phyloP scores from a whole-genome alignment of 2,329 filamentous ascomycete species.

The Drechslerella dactyloides region DNA sequence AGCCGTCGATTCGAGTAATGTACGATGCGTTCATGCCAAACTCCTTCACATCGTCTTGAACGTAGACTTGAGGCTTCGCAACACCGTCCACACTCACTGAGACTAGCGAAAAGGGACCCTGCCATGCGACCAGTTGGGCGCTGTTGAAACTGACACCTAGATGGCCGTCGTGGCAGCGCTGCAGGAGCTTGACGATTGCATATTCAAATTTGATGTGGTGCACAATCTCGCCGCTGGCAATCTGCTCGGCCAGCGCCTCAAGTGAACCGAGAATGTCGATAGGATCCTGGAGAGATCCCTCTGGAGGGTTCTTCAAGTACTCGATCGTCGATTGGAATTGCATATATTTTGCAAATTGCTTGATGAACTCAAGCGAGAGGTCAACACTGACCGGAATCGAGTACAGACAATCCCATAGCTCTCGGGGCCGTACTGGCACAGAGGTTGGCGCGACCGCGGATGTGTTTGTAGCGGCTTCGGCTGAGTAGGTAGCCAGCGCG shows the following conservation, averaged over 20 bases:
- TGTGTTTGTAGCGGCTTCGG: neutral
- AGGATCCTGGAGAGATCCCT: constrained; percentile 32
- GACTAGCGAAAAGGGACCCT: constrained; percentile 30
- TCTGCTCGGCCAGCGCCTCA: constrained; percentile 16
- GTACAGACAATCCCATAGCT: constrained; percentile 46
- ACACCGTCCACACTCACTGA: constrained; percentile 40
- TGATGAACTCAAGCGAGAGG: constrained; percentile 30
- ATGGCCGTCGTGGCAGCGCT: constrained; percentile 43
- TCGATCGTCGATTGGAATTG: constrained; percentile 44
- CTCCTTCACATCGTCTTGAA: constrained; percentile 20
- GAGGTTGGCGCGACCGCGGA: constrained; percentile 14
- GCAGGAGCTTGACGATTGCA: constrained; percentile 28
- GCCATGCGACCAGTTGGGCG: constrained; percentile 9
- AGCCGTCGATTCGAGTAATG: constrained; percentile 39
- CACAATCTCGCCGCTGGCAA: constrained; percentile 26
- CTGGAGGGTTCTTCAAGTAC: constrained; percentile 35
- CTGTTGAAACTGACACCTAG: constrained; percentile 28
- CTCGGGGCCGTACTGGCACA: constrained; percentile 34
- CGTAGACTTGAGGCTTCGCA: constrained; percentile 36
- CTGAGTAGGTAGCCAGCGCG: constrained; percentile 9
- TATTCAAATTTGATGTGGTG: constrained; percentile 40
- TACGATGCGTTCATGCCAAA: constrained; percentile 6
- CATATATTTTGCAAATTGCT: constrained; percentile 35
- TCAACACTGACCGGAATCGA: constrained; percentile 33
- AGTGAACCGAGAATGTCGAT: constrained; percentile 38